Evolutionary conservation across 2,329 filamentous ascomycete species (phyloP).

Genomic region (Fusarium sp.): DNA sequence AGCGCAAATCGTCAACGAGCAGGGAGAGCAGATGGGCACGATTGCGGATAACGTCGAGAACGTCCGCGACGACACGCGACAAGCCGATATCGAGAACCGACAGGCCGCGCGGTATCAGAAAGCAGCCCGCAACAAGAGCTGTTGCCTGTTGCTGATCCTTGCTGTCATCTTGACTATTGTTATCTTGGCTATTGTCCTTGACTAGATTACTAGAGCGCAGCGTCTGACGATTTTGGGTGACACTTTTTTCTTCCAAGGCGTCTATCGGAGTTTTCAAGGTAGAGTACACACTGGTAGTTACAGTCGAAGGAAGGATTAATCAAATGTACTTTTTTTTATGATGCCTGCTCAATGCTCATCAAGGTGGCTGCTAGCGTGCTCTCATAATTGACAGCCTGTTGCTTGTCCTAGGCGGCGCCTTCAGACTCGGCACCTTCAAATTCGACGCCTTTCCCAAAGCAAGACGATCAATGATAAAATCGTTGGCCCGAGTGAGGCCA

Average conservation of each 20-base stretch:
- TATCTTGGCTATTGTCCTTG: constrained; percentile 83
- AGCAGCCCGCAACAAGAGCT: constrained; percentile 92
- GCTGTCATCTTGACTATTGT: constrained; percentile 90
- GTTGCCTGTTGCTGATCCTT: constrained; percentile 88
- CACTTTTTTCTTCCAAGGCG: constrained; percentile 35
- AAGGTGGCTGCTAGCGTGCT: constrained; percentile 4
- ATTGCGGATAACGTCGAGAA: constrained; percentile 90
- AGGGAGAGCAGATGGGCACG: constrained; percentile 86
- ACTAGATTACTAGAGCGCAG: constrained; percentile 54
- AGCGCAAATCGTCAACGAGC: constrained; percentile 95
- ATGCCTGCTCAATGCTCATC: neutral
- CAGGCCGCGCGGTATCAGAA: constrained; percentile 93
- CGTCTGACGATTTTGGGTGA: constrained; percentile 21
- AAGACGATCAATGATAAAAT: constrained; percentile 42
- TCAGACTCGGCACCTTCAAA: constrained; percentile 32
- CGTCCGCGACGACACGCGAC: constrained; percentile 80
- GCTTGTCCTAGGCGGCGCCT: constrained; percentile 11
- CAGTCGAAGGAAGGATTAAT: constrained; percentile 35
- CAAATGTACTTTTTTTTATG: constrained; percentile 4
- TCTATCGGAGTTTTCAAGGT: constrained; percentile 41
- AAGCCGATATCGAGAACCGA: constrained; percentile 85
- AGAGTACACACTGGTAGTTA: constrained; percentile 37
- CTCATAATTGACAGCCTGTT: constrained; percentile 38
- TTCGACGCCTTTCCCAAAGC: constrained; percentile 29
- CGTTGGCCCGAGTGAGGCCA: constrained; percentile 48